phyloP scores from a whole-genome alignment of 805 yeast genomes.

The Huiozyma sinensis region DNA sequence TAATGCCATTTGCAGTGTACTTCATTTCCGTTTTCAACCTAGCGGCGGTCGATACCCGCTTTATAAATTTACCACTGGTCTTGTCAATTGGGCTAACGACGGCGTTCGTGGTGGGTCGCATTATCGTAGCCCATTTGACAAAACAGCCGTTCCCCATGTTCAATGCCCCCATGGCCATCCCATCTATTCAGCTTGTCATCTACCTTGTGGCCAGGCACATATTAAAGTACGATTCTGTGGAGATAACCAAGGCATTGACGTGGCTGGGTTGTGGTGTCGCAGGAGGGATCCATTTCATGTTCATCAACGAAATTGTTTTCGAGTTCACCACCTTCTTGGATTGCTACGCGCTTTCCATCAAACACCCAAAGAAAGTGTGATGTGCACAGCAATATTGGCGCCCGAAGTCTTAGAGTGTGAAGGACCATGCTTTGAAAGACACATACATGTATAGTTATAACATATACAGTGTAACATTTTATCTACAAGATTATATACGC shows the following conservation, averaged over 20 bases:
- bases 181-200: constrained; percentile 37
- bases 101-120: constrained; percentile 84
- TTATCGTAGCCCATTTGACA: constrained; percentile 80
- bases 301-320: constrained; percentile 68
- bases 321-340: constrained; percentile 78
- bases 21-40: constrained; percentile 40
- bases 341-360: constrained; percentile 76
- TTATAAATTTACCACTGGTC: constrained; percentile 46
- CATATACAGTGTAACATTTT: not conserved
- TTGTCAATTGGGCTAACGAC: constrained; percentile 63
- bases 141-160: constrained; percentile 63
- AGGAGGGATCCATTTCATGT: constrained; percentile 58
- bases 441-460: not conserved
- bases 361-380: constrained; percentile 51
- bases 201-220: constrained; percentile 22
- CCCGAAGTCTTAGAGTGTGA: not conserved
- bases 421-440: not conserved
- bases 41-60: constrained; percentile 39
- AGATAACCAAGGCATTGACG: constrained; percentile 40
- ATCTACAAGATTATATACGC: constrained; percentile 1
- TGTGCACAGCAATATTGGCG: not conserved
- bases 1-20: constrained; percentile 61
- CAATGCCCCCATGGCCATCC: constrained; percentile 63
- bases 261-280: constrained; percentile 62
- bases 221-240: constrained; percentile 28